A percentile compares a stretch with the other conserved stretches of the same genome.
Evolutionary conservation across 2,329 filamentous ascomycete species (phyloP).

Genomic region (Lachnellula arida): DNA sequence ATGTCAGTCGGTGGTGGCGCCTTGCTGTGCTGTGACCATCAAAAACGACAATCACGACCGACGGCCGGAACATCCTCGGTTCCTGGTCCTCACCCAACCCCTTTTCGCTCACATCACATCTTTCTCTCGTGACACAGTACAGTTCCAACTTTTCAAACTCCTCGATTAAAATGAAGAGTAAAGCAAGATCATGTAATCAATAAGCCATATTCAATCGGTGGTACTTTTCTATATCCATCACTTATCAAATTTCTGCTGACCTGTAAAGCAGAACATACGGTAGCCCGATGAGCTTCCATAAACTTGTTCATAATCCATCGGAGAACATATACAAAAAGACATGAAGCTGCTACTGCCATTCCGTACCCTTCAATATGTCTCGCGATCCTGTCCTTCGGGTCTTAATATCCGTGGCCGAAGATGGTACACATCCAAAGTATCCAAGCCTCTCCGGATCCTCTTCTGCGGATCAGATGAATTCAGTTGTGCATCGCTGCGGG

Average conservation of each 20-base stretch:
- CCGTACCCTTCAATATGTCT: background rate
- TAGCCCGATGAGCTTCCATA: too few relatives aligned
- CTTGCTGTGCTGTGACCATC: background rate
- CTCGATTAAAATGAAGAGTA: too few relatives aligned
- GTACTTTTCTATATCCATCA: too few relatives aligned
- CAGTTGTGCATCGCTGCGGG: constrained; percentile 71
- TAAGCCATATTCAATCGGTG: too few relatives aligned
- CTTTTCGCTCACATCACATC: too few relatives aligned
- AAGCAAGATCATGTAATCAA: too few relatives aligned
- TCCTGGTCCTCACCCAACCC: background rate
- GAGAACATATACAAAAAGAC: background rate
- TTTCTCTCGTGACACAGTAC: too few relatives aligned
- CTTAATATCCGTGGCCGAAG: background rate
- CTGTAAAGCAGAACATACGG: too few relatives aligned
- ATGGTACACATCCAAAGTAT: constrained; percentile 5
- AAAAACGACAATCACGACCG: background rate
- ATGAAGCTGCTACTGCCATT: background rate
- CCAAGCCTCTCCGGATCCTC: constrained; percentile 69
- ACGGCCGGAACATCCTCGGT: background rate
- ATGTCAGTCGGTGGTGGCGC: background rate
- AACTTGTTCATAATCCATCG: too few relatives aligned
- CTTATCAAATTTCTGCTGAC: too few relatives aligned
- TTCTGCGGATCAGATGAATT: constrained; percentile 95
- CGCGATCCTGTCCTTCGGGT: background rate
- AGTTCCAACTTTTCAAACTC: too few relatives aligned